Base-by-base conservation (phyloP, 805 yeast genomes). In the Debaryomyces castellii region DNA sequence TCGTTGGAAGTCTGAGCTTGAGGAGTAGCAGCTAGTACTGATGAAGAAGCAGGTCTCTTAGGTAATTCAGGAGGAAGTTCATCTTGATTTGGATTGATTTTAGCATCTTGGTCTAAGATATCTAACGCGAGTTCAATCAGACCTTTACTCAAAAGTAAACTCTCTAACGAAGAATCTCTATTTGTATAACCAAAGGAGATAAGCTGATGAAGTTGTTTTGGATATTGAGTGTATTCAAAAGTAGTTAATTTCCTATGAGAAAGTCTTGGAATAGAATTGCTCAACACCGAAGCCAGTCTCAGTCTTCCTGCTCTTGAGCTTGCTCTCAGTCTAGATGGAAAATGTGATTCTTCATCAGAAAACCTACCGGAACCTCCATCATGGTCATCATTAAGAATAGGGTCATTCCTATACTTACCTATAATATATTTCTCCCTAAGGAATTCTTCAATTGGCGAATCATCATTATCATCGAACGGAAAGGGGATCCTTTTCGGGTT, bases 381-480 rank as follows among this genome's bases (percentile, higher is more conserved):
- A 47, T 70, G 70, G 35, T 74, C 80, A 1, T 51, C 52, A 11
- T 56, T 53, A 10, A 62, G 63, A 39, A 70, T 60, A 6, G 58
- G 52, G 36, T 72, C 78, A 40, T 69, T 67, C 44, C 82, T 63
- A 55, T 76, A 88, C 47, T 69, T 74, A 1, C 90, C 89, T n/a
- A 64, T 54, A 18, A 85, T 65, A 62, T 88, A 88, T 59, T 88
- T 88, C 39, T 84, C 82, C 51, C 85, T 73, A 37, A 88, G 64
- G 64, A 68, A 88, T 47, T 74, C 69, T 45, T 78, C 85, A 23
- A 85, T 78, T 1, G 68, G 71, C 25, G 56, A 55, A 32, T 58
- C 76, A 56, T 82, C 90, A 53, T 86, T 92, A 18, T 81, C 89
- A 57, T 85, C 91, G 48, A 63, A 82, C 7, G 94, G 94, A 56